A percentile compares a stretch with the other conserved stretches of the same genome.
These are phyloP conservation scores for Cytidiella melzeri DNA, from an alignment of 768 basidiomycete genomes.

Conservation along the genomic window DNA sequence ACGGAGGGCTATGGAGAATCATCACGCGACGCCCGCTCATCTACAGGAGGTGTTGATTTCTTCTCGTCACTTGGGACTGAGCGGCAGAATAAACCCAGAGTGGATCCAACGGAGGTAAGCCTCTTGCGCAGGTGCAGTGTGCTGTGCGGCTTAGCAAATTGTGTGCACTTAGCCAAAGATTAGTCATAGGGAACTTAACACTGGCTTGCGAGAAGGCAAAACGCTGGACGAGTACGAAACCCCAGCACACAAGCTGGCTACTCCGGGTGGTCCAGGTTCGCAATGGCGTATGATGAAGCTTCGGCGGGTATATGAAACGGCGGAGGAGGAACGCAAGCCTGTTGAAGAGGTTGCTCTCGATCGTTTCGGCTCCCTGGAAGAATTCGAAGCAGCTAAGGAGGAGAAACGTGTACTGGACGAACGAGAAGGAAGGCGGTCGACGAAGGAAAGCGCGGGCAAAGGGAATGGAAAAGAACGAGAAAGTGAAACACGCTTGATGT, in stretches of 20 bases:
- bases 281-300: slow-evolving; percentile 99
- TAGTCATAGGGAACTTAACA: slow-evolving; percentile 59
- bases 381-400: slow-evolving; percentile 85
- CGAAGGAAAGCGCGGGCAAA: slow-evolving; percentile 31
- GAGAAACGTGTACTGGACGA: slow-evolving; percentile 85
- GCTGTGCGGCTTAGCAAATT: slow-evolving; percentile 6
- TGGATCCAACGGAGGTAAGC: slow-evolving; percentile 68
- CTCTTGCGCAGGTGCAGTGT: neutral
- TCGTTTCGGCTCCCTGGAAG: slow-evolving; percentile 78
- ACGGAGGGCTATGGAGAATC: slow-evolving; percentile 63
- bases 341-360: slow-evolving; percentile 82
- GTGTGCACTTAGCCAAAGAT: slow-evolving; percentile 46
- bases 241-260: slow-evolving; percentile 40
- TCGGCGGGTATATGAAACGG: slow-evolving; percentile 81
- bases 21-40: slow-evolving; percentile 37
- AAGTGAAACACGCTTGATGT: slow-evolving; percentile 56
- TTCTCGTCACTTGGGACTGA: slow-evolving; percentile 85
- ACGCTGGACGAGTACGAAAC: slow-evolving; percentile 34
- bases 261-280: slow-evolving; percentile 88
- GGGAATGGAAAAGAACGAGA: slow-evolving; percentile 21
- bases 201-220: slow-evolving; percentile 42
- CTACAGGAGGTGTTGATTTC: slow-evolving; percentile 71
- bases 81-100: slow-evolving; percentile 56
- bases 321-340: slow-evolving; percentile 71
- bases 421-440: slow-evolving; percentile 51